A percentile compares a stretch with the other conserved stretches of the same genome.
Evolutionary conservation across 345 rosid species (phyloP).

Genomic region (Brassica juncea): DNA sequence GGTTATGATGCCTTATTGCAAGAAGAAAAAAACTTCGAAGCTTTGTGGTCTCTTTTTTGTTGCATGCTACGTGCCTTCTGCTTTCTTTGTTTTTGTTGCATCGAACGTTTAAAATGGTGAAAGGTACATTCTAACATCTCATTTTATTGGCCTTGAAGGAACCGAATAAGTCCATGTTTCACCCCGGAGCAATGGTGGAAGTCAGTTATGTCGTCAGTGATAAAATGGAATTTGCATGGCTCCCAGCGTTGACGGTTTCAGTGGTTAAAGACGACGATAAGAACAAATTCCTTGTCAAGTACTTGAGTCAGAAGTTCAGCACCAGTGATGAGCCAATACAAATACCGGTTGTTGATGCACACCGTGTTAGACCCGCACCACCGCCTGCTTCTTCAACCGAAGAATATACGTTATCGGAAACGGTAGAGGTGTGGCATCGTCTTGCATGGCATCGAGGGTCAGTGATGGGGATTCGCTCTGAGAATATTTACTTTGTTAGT

Average conservation of each 20-base stretch:
- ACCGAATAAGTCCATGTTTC: slow-evolving; percentile 50
- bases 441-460: slow-evolving; percentile 57
- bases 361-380: not conserved
- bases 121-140: not conserved
- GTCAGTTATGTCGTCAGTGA: slow-evolving; percentile 40
- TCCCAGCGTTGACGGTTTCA: not conserved
- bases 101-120: not conserved
- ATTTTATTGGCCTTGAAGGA: slow-evolving; percentile 36
- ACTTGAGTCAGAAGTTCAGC: not conserved
- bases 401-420: not conserved
- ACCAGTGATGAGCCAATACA: not conserved
- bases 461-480: slow-evolving; percentile 51
- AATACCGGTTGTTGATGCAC: not conserved
- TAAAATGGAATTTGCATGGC: not conserved
- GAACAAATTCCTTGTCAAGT: not conserved
- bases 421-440: not conserved
- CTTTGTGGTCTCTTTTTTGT: not conserved
- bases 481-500: slow-evolving; percentile 44
- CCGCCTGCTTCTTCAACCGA: not conserved
- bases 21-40: not conserved
- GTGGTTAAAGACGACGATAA: not conserved
- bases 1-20: not conserved
- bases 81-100: slow-evolving; percentile 8
- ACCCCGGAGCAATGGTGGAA: slow-evolving; percentile 62
- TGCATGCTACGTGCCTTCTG: not conserved